Evolutionary conservation across 2,329 filamentous ascomycete species (phyloP).

Genomic region (Arthroderma sp.): DNA sequence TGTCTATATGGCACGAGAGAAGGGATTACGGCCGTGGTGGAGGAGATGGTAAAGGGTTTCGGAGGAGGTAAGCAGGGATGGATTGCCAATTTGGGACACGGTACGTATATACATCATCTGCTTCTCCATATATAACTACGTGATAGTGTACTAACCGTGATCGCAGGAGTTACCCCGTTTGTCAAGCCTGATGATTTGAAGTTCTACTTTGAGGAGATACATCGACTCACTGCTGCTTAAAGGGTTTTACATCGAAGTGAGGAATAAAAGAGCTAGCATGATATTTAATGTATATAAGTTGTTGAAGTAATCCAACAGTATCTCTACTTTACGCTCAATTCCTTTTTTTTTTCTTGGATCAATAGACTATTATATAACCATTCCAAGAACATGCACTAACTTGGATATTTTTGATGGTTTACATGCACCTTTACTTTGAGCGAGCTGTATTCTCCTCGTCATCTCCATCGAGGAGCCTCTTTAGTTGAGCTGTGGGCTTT

Average conservation of each 20-base stretch:
- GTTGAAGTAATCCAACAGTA: background rate
- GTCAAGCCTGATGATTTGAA: constrained; percentile 88
- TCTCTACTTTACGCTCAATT: no score
- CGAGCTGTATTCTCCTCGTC: no score
- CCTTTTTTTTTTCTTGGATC: no score
- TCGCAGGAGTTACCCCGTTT: constrained; percentile 74
- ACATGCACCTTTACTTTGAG: no score
- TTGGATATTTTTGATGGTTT: no score
- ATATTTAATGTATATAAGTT: background rate
- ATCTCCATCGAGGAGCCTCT: no score
- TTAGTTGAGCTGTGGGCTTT: no score
- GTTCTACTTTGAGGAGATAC: constrained; percentile 89
- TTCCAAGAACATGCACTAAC: no score
- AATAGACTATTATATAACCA: no score
- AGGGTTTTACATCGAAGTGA: background rate
- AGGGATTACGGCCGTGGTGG: constrained; percentile 68
- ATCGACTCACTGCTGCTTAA: constrained; percentile 39
- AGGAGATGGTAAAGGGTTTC: constrained; percentile 81
- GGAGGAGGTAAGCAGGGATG: constrained; percentile 73
- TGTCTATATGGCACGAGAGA: constrained; percentile 75
- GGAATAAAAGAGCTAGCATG: background rate
- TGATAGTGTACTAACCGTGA: constrained; percentile 5
- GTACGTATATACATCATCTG: constrained; percentile 40
- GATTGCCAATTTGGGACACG: constrained; percentile 95
- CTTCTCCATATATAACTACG: background rate